Evolutionary conservation across 1,284 basidiomycete genomes (phyloP).

Genomic region (Cryptococcus neoformans): DNA sequence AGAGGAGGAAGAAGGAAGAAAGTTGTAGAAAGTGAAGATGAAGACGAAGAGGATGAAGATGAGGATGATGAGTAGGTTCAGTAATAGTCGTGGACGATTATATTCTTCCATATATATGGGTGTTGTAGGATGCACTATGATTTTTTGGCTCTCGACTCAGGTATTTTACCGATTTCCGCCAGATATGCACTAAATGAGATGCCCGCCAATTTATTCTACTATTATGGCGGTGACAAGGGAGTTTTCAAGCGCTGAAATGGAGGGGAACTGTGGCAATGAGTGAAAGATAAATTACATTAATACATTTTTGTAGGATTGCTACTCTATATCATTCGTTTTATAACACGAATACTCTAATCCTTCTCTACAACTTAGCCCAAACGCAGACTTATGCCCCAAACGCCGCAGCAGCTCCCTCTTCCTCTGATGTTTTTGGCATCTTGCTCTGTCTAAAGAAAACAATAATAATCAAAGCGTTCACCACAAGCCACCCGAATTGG

Average conservation of each 20-base stretch:
- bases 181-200: neutral
- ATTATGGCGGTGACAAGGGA: neutral
- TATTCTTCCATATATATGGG: no score
- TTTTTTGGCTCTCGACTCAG: neutral
- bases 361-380: neutral
- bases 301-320: neutral
- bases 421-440: neutral
- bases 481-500: constrained; percentile 37
- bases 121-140: neutral
- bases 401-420: neutral
- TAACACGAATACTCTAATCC: neutral
- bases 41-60: constrained; percentile 16
- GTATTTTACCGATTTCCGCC: neutral
- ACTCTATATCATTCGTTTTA: neutral
- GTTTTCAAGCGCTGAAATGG: no score
- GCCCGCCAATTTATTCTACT: neutral
- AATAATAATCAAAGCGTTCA: constrained; percentile 33
- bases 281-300: neutral
- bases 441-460: constrained; percentile 32
- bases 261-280: neutral
- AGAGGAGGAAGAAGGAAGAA: constrained; percentile 14
- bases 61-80: constrained; percentile 3
- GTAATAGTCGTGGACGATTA: no score
- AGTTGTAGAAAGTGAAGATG: constrained; percentile 10
- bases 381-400: neutral